Evolutionary conservation across 192 early-diverging fungal species (phyloP).

Genomic region (Geosiphon pyriformis): DNA sequence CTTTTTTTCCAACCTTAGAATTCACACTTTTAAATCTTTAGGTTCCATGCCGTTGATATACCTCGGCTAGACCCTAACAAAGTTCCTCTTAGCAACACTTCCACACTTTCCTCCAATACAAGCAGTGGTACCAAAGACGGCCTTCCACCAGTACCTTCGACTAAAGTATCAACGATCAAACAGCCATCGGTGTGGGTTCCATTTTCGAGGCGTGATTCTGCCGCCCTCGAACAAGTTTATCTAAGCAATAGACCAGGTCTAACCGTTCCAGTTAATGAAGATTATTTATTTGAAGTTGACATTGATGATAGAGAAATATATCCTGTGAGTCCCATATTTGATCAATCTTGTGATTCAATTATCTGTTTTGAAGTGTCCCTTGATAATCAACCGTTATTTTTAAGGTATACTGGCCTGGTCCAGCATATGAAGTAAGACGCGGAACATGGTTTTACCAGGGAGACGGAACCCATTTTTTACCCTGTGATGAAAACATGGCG

Average conservation of each 20-base stretch:
- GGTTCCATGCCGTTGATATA: slow-evolving; percentile 26
- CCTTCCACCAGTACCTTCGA: background rate
- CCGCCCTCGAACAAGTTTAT: slow-evolving; percentile 49
- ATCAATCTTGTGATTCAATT: background rate
- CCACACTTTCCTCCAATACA: background rate
- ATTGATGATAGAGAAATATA: slow-evolving; percentile 60
- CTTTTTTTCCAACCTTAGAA: too few relatives aligned
- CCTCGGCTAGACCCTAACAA: slow-evolving; percentile 16
- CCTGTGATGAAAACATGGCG: slow-evolving; percentile 78
- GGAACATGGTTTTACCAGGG: slow-evolving; percentile 77
- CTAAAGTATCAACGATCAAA: background rate
- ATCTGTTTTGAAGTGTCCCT: background rate
- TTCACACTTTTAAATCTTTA: too few relatives aligned
- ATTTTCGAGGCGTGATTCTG: slow-evolving; percentile 52
- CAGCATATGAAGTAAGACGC: slow-evolving; percentile 72
- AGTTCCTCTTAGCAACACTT: background rate
- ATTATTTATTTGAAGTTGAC: slow-evolving; percentile 76
- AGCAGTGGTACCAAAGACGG: background rate
- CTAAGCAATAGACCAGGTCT: slow-evolving; percentile 28
- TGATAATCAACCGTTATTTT: background rate
- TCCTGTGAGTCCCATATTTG: slow-evolving; percentile 29
- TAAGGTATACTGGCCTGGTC: slow-evolving; percentile 77
- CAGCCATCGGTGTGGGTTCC: slow-evolving; percentile 42
- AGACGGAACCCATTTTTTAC: slow-evolving; percentile 59
- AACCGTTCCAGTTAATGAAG: slow-evolving; percentile 68